Evolutionary conservation across 2,329 filamentous ascomycete species (phyloP).

Genomic region (Allantophomopsis lycopodina): DNA sequence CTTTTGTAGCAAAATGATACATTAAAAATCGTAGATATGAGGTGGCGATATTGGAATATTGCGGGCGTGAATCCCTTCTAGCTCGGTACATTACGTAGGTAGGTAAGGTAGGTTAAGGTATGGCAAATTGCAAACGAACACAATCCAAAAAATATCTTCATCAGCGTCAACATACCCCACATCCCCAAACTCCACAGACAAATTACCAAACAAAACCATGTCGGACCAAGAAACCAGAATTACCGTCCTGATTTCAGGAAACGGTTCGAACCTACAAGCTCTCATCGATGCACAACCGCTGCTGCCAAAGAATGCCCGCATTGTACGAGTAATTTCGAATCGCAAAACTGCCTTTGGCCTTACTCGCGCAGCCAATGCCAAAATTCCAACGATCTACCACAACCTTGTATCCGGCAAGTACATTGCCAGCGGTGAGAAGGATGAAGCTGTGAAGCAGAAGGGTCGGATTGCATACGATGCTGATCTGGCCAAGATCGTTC

Average conservation of each 20-base stretch:
- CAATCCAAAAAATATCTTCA: too few relatives aligned
- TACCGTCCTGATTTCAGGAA: constrained; percentile 51
- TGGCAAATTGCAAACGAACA: too few relatives aligned
- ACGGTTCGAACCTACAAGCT: constrained; percentile 59
- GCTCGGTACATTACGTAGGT: too few relatives aligned
- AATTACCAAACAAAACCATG: too few relatives aligned
- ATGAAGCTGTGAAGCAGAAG: constrained; percentile 26
- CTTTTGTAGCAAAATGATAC: too few relatives aligned
- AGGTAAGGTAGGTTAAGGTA: too few relatives aligned
- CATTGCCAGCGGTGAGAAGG: constrained; percentile 23
- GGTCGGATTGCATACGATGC: constrained; percentile 50
- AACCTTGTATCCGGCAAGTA: constrained; percentile 50
- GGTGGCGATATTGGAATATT: too few relatives aligned
- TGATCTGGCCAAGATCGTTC: constrained; percentile 48
- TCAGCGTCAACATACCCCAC: too few relatives aligned
- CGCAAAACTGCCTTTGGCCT: constrained; percentile 51
- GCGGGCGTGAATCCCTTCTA: too few relatives aligned
- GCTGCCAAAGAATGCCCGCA: constrained; percentile 29
- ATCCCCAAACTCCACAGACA: too few relatives aligned
- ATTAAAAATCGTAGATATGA: too few relatives aligned
- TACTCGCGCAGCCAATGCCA: constrained; percentile 39
- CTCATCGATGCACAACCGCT: constrained; percentile 30
- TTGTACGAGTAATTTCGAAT: constrained; percentile 54
- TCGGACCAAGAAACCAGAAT: constrained; percentile 18
- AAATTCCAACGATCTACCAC: constrained; percentile 51